These are phyloP conservation scores for Aspergillus aculeatus DNA, from an alignment of 2,329 filamentous ascomycete species.

Conservation along the genomic window DNA sequence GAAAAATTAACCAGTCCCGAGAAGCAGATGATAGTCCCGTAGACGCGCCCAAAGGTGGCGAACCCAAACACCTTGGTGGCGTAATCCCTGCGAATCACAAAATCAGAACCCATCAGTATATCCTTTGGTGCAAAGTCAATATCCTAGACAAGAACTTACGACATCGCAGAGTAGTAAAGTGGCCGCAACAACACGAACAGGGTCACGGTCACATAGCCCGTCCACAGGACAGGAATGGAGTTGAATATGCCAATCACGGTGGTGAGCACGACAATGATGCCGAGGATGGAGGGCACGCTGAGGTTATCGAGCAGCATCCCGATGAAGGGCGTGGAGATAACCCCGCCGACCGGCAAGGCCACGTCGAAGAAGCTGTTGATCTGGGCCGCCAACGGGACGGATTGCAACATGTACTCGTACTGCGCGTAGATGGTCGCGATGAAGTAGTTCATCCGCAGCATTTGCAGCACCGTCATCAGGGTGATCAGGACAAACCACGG, in stretches of 20 bases:
- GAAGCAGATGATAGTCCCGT: constrained; percentile 84
- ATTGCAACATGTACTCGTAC: constrained; percentile 72
- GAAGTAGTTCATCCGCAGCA: constrained; percentile 88
- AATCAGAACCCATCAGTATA: background rate
- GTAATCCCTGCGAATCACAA: constrained; percentile 60
- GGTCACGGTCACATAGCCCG: constrained; percentile 70
- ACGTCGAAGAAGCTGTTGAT: constrained; percentile 85
- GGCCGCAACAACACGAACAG: constrained; percentile 87
- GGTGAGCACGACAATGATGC: constrained; percentile 67
- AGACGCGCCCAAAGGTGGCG: constrained; percentile 85
- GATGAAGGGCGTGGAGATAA: constrained; percentile 81
- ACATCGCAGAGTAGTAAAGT: constrained; percentile 88
- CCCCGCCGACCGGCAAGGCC: constrained; percentile 75
- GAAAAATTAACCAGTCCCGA: constrained; percentile 80
- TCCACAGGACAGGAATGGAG: constrained; percentile 63
- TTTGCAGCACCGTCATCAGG: constrained; percentile 73
- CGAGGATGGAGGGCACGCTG: constrained; percentile 69
- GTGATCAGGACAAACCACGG: constrained; percentile 89
- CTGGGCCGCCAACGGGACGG: constrained; percentile 58
- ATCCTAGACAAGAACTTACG: constrained; percentile 42
- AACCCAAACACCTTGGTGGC: constrained; percentile 91
- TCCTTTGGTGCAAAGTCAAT: background rate
- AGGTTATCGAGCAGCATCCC: constrained; percentile 75
- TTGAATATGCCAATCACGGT: constrained; percentile 76
- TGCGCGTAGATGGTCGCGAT: constrained; percentile 82